Conservation (phyloP, 2,329 filamentous ascomycete genomes). For the Meredithiella fracta region DNA sequence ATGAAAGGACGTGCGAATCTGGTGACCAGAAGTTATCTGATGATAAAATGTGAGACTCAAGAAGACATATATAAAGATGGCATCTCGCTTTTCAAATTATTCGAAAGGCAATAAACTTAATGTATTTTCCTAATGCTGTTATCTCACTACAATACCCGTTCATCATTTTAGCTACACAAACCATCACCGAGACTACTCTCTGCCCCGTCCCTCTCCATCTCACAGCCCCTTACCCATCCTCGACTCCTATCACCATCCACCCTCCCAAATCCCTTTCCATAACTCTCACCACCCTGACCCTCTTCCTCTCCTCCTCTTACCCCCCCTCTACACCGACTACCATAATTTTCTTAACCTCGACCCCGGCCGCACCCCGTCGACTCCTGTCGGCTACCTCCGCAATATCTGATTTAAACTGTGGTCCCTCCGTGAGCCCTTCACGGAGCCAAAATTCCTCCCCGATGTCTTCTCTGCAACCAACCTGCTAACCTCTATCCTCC, state of each 20-base stretch:
- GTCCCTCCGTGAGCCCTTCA: conserved; percentile 54
- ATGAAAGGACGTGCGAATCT: too few relatives aligned
- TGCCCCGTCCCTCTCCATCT: background rate
- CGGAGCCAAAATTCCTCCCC: conserved; percentile 31
- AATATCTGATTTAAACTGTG: conserved; percentile 59
- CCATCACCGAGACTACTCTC: background rate
- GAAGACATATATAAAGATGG: too few relatives aligned
- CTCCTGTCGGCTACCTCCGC: conserved; percentile 53
- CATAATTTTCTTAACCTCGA: conserved; percentile 59
- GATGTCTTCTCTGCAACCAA: conserved; percentile 18
- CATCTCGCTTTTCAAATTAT: too few relatives aligned
- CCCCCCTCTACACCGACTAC: conserved; percentile 48
- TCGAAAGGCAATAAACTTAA: too few relatives aligned
- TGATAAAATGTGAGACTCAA: too few relatives aligned
- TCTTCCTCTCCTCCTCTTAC: conserved; percentile 3
- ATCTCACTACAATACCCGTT: too few relatives aligned
- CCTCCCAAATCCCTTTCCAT: background rate
- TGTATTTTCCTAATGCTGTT: too few relatives aligned
- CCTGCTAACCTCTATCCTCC: conserved; percentile 28
- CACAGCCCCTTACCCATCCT: background rate
- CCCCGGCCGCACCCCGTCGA: conserved; percentile 64
- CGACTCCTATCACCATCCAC: background rate
- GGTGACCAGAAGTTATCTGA: too few relatives aligned
- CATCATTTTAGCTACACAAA: too few relatives aligned
- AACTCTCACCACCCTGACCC: background rate